These are phyloP conservation scores for Geranomyces michiganensis DNA, from an alignment of 192 early-diverging fungal species.

Conservation along the genomic window DNA sequence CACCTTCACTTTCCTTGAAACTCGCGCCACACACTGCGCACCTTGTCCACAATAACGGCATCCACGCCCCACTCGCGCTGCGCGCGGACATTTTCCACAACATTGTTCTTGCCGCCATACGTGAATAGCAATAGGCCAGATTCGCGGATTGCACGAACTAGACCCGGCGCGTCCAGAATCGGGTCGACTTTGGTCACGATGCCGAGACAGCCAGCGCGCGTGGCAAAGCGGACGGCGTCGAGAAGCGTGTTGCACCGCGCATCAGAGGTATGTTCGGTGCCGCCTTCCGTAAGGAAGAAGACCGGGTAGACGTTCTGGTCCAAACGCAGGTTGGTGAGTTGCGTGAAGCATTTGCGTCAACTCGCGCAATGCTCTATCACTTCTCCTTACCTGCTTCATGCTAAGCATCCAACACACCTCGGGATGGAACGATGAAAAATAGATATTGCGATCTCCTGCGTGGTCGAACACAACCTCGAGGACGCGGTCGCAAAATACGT, in stretches of 20 bases:
- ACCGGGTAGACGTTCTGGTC: constrained; percentile 80
- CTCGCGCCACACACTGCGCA: constrained; percentile 20
- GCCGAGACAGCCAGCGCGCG: constrained; percentile 71
- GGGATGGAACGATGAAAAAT: constrained; percentile 93
- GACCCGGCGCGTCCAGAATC: constrained; percentile 72
- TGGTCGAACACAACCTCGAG: constrained; percentile 73
- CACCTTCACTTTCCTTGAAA: constrained; percentile 1
- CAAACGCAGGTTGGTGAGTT: too few relatives aligned
- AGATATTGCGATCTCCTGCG: constrained; percentile 66
- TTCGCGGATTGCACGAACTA: constrained; percentile 73
- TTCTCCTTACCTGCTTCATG: constrained; percentile 71
- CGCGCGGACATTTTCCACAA: constrained; percentile 65
- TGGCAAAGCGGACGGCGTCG: constrained; percentile 77
- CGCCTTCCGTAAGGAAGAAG: constrained; percentile 90
- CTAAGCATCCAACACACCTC: constrained; percentile 83
- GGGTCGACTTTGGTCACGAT: constrained; percentile 77
- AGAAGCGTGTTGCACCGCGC: constrained; percentile 78
- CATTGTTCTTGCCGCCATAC: constrained; percentile 82
- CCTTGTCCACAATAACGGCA: constrained; percentile 77
- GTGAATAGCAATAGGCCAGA: constrained; percentile 74
- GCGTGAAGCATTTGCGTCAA: background rate
- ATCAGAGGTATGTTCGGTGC: constrained; percentile 73
- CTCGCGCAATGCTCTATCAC: background rate
- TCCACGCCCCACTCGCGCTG: constrained; percentile 84
- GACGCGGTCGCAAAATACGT: constrained; percentile 84